Base-by-base conservation (phyloP, 176 grass and related monocot species). In the Ensete ventricosum region DNA sequence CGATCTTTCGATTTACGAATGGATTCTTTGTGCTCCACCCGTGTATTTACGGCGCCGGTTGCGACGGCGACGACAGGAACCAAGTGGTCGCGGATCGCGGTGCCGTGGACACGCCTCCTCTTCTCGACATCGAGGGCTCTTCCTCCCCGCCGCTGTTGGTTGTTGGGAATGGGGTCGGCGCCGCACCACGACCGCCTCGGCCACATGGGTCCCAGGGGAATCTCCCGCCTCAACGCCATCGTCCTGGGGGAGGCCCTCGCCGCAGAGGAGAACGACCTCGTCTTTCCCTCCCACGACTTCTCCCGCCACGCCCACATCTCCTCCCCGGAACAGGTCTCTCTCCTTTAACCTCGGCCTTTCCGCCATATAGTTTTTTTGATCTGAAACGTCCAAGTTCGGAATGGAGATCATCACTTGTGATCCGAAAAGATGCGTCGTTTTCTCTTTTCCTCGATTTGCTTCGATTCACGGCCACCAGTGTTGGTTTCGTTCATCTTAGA, bases 241-340 rank as follows among this genome's bases (percentile, higher is more conserved):
- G 83, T 89, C 74, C 86, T 89, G 43, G 92, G 89, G 20, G 92
- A 96, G 25, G 83, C 78, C 10, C 71, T 96, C 23, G 80, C 89
- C 25, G 81, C 85, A 64, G 92, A 87, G 51, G 84, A 96, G 79
- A 43, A 76, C 77, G 86, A 80, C 48, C 78, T 92, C 77, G 75
- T 96, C 71, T 67, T 87, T 49, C 89, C 92, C 78, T 92, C 89
- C 80, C n/a, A 62, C 50, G 74, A 83, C 8, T 96, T 96, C 86
- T 86, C 86, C 64, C 65, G 73, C 11, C 78, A 79, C 66, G 89
- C 92, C 25, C 92, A 87, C 74, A 82, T 96, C 80, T 92, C 89
- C 59, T 96, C 92, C 19, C 76, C 76, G 26, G 53, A 89, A 62
- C 86, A 92, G 89, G 92, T 96, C 13, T 13, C 22, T 2, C 65